A percentile compares a stretch with the other conserved stretches of the same genome.
Evolutionary conservation across 176 grass and related monocot species (phyloP).

Genomic region (Metroxylon sagu): DNA sequence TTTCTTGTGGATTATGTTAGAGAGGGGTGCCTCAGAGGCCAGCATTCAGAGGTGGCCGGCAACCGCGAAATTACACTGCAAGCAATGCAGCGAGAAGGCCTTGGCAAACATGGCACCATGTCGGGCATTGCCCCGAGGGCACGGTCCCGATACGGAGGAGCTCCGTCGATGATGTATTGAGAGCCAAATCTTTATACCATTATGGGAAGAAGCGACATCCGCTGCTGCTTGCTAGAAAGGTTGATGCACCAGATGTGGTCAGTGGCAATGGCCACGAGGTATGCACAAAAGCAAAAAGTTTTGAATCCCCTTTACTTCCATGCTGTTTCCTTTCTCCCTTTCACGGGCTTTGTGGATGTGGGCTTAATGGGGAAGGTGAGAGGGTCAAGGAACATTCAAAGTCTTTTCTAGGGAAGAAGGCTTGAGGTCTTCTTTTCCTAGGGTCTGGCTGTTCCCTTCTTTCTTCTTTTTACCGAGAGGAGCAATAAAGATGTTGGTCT

Average conservation of each 20-base stretch:
- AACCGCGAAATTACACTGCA: not conserved
- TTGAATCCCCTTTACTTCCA: not conserved
- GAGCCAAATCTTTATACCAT: constrained; percentile 54
- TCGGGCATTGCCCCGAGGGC: constrained; percentile 52
- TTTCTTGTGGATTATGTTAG: constrained; percentile 6
- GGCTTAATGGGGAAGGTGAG: not conserved
- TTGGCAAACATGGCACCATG: constrained; percentile 90
- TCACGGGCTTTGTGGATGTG: not conserved
- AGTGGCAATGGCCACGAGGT: constrained; percentile 97
- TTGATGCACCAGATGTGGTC: constrained; percentile 64
- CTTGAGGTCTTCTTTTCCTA: too few relatives aligned
- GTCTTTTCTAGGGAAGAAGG: not conserved
- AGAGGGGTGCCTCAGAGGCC: constrained; percentile 22
- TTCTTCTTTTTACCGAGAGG: too few relatives aligned
- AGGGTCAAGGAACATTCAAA: constrained; percentile 20
- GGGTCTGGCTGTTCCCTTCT: too few relatives aligned
- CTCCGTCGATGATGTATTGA: constrained; percentile 51
- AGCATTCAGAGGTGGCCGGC: constrained; percentile 8
- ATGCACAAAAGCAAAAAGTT: not conserved
- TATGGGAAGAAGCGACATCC: constrained; percentile 60
- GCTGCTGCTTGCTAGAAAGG: constrained; percentile 23
- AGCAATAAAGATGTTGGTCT: constrained; percentile 17
- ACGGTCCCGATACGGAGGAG: constrained; percentile 71
- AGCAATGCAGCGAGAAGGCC: constrained; percentile 3
- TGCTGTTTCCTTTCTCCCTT: not conserved